phyloP scores from a whole-genome alignment of 139 green algal species.

The Coccomyxa sp. region DNA sequence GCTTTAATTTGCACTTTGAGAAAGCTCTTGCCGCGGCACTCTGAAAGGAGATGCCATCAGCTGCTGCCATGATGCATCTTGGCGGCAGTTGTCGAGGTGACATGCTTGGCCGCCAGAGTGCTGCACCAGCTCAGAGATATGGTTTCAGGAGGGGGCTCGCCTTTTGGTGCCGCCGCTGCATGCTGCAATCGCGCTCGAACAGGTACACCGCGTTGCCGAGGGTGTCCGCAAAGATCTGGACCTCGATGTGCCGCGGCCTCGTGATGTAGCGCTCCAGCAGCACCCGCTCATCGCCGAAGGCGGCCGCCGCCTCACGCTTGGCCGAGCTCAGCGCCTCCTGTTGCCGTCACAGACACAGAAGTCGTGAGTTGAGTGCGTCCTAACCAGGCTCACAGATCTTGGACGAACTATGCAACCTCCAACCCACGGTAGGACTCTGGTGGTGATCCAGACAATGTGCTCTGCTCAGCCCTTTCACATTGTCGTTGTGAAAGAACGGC shows the following conservation, averaged over 20 bases:
- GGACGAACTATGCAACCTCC: too few species aligned
- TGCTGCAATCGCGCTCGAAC: conserved; percentile 79
- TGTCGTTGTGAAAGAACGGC: too few species aligned
- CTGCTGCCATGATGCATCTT: too few species aligned
- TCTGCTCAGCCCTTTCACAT: too few species aligned
- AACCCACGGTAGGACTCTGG: too few species aligned
- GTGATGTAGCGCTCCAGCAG: conserved; percentile 80
- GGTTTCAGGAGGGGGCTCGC: conserved; percentile 6
- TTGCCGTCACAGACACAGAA: neutral
- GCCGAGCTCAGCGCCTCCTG: conserved; percentile 46
- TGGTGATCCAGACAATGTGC: too few species aligned
- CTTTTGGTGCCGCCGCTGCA: conserved; percentile 83
- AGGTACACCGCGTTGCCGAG: conserved; percentile 70
- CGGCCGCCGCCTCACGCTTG: conserved; percentile 58
- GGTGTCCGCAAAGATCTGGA: conserved; percentile 75
- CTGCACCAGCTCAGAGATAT: neutral
- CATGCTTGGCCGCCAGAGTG: neutral
- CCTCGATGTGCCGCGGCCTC: conserved; percentile 76
- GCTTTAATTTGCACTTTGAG: too few species aligned
- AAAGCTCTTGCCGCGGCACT: too few species aligned
- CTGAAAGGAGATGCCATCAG: too few species aligned
- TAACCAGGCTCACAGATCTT: too few species aligned
- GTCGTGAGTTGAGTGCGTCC: neutral
- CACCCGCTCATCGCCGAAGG: conserved; percentile 75
- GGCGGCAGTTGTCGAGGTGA: too few species aligned